Evolutionary conservation across 2,329 filamentous ascomycete genomes (phyloP), one percentile per base, ranked within the genome.

Genomic region (Westerdykella ornata): DNA sequence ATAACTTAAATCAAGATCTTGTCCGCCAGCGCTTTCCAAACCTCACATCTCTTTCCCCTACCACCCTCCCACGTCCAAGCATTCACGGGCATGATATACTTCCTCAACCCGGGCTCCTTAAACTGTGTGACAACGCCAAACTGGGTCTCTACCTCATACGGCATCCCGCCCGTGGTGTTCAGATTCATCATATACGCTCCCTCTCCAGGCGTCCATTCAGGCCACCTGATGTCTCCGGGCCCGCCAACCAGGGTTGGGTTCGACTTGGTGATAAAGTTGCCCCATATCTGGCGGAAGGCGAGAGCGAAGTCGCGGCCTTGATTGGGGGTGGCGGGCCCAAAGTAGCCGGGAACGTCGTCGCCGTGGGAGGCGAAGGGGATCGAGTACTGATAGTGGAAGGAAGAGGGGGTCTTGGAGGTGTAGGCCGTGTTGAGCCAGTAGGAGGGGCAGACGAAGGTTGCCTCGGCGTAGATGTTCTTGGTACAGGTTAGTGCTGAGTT

Each of bases 371-470:
- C 53, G 8, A 39, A 42, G 5, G 54, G 48, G n/a, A 54, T 40
- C 1, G 49, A 52, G 47, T 52, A 57, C 35, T 54, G 49, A 38
- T 53, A 54, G 17, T 49, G 48, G 39, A 50, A 55, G 13, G 32
- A 30, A 5, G n/a, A 15, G 30, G 30, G 14, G 13, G n/a, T 7
- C 3, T 15, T 14, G 3, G 16, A 17, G 8, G 30, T n/a, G 45
- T 53, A 79, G 3, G 72, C 73, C 28, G 71, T 64, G 2, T 71
- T 70, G 41, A 78, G 59, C 76, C 75, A 79, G 56, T 78, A 78
- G 0, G 72, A 69, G 0, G 76, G 72, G 52, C 77, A 80, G 33
- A 73, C 65, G 45, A 79, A 78, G 2, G 73, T 74, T 1, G 70
- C 66, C 56, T 81, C 77, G 32, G 71, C 74, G 46, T 73, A 74